A percentile compares a stretch with the other conserved stretches of the same genome.
Evolutionary conservation across 1,139 yeast genomes (phyloP).

Genomic region (Candida labiduridarum): DNA sequence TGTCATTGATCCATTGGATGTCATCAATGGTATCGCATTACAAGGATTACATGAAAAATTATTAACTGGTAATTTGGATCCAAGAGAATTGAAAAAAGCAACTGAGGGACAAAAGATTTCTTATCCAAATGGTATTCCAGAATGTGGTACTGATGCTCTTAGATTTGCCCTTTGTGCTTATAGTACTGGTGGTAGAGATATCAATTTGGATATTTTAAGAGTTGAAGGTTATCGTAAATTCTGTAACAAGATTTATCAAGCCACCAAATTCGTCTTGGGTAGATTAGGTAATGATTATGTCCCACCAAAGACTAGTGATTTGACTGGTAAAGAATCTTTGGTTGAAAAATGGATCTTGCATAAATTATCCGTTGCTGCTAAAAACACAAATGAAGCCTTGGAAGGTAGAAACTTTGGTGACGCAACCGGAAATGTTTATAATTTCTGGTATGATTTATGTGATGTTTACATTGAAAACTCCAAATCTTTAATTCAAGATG

Average conservation of each 20-base stretch:
- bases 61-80: conserved; percentile 81
- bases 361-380: conserved; percentile 73
- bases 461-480: conserved; percentile 98
- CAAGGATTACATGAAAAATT: conserved; percentile 81
- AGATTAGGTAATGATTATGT: conserved; percentile 85
- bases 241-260: conserved; percentile 99
- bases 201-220: conserved; percentile 92
- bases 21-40: conserved; percentile 82
- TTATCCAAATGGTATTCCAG: conserved; percentile 97
- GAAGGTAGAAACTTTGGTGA: conserved; percentile 89
- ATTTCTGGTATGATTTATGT: conserved; percentile 96
- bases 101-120: conserved; percentile 84
- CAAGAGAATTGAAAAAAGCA: conserved; percentile 86
- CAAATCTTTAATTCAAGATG: conserved; percentile 88
- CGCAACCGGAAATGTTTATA: conserved; percentile 84
- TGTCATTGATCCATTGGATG: conserved; percentile 94
- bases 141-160: conserved; percentile 98
- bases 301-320: conserved; percentile 66
- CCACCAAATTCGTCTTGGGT: conserved; percentile 94
- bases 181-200: conserved; percentile 98
- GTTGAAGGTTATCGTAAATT: conserved; percentile 99
- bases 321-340: conserved; percentile 82
- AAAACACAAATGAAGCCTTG: conserved; percentile 62
- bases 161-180: conserved; percentile 98
- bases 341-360: conserved; percentile 98